Conservation (phyloP, 305 asterid genomes). For the Fraxinus albicans region DNA sequence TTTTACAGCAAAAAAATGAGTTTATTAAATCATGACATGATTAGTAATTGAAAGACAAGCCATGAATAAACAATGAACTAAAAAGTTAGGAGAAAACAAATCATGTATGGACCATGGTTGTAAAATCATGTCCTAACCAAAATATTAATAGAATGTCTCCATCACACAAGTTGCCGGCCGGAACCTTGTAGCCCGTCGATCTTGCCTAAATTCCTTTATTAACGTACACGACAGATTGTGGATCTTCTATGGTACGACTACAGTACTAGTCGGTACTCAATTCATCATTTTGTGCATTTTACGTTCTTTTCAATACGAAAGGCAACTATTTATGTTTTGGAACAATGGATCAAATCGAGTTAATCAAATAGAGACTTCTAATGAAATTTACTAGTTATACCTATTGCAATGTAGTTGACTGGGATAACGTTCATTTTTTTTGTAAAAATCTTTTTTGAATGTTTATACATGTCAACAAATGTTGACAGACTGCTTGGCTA, state of each 20-base stretch:
- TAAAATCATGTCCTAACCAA: slow-evolving; percentile 2
- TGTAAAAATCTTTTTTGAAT: too few relatives aligned
- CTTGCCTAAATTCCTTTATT: not conserved
- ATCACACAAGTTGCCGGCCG: slow-evolving; percentile 11
- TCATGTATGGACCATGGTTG: slow-evolving; percentile 14
- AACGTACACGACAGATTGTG: slow-evolving; percentile 31
- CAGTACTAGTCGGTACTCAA: slow-evolving; percentile 19
- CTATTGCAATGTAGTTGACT: too few relatives aligned
- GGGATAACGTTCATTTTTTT: too few relatives aligned
- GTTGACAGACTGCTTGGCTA: too few relatives aligned
- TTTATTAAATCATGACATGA: not conserved
- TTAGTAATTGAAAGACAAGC: slow-evolving; percentile 12
- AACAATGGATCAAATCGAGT: too few relatives aligned
- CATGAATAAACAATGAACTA: slow-evolving; percentile 17
- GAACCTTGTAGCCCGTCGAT: not conserved
- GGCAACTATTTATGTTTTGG: too few relatives aligned
- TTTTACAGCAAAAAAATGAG: not conserved
- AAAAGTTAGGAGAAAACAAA: not conserved
- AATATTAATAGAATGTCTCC: slow-evolving; percentile 15
- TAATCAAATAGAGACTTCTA: too few relatives aligned
- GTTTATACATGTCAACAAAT: too few relatives aligned
- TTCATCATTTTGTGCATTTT: not conserved
- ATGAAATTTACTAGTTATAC: too few relatives aligned
- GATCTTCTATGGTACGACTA: slow-evolving; percentile 28
- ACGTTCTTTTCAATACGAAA: not conserved